phyloP scores from a whole-genome alignment of 306 rosid genomes.

The Oxytropis ochrocephala region DNA sequence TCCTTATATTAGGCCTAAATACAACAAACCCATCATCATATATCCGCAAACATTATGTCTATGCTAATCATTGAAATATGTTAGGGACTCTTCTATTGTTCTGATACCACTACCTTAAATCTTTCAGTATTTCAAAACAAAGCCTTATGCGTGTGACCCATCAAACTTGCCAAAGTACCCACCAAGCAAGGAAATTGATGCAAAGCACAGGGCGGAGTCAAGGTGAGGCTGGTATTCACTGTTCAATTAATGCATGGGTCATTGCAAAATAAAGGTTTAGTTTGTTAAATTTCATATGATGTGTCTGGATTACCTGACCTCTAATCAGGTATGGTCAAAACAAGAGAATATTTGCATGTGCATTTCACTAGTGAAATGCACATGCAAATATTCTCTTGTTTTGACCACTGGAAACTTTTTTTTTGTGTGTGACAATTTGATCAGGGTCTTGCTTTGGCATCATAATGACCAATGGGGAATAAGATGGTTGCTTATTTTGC shows the following conservation, averaged over 20 bases:
- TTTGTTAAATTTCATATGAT: neutral
- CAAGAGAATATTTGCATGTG: constrained; percentile 1
- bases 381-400: neutral
- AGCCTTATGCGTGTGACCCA: constrained; percentile 89
- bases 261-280: neutral
- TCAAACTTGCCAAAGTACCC: constrained; percentile 78
- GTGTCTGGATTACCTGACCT: constrained; percentile 1
- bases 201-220: constrained; percentile 73
- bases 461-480: neutral
- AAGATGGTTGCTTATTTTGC: neutral
- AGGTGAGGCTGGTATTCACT: constrained; percentile 47
- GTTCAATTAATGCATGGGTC: constrained; percentile 1
- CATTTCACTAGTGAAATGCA: constrained; percentile 8
- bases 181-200: constrained; percentile 96
- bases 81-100: neutral
- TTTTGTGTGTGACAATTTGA: neutral
- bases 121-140: constrained; percentile 72
- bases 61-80: constrained; percentile 11
- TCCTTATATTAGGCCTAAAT: neutral
- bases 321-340: neutral
- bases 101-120: constrained; percentile 14
- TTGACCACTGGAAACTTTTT: neutral
- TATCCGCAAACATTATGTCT: neutral
- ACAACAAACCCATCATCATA: neutral
- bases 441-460: neutral